Evolutionary conservation across 2,329 filamentous ascomycete genomes (phyloP).

Genomic region (Fusarium keratoplasticum): DNA sequence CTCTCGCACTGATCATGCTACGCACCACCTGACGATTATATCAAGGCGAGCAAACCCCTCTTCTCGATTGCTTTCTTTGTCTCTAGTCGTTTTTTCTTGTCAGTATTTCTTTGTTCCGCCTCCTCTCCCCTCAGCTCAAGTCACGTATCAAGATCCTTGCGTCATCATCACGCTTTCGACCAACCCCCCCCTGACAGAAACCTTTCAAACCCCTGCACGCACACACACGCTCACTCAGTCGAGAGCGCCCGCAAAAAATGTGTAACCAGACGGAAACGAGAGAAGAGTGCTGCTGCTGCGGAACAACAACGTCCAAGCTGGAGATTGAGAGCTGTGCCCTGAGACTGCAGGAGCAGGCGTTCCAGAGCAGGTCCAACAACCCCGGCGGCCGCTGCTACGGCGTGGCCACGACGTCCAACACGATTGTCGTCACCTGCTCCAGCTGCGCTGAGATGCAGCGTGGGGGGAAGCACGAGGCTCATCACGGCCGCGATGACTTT

Average conservation of each 20-base stretch:
- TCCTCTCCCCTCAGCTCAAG: neutral
- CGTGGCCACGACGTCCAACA: slow-evolving; percentile 29
- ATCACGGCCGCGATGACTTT: neutral
- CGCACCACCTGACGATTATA: slow-evolving; percentile 35
- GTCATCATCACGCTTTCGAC: neutral
- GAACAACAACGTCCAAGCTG: slow-evolving; percentile 6
- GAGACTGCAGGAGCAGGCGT: slow-evolving; percentile 15
- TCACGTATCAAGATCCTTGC: neutral
- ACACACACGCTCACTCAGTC: neutral
- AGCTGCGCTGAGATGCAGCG: slow-evolving; percentile 16
- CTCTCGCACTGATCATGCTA: slow-evolving; percentile 23
- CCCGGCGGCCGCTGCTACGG: slow-evolving; percentile 24
- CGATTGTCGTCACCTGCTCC: slow-evolving; percentile 16
- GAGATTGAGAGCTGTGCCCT: slow-evolving; percentile 25
- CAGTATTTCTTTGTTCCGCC: neutral
- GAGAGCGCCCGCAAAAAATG: slow-evolving; percentile 12
- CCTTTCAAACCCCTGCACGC: neutral
- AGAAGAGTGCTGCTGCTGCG: slow-evolving; percentile 28
- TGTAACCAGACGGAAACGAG: slow-evolving; percentile 31
- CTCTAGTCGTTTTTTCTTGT: neutral
- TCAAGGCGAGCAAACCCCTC: slow-evolving; percentile 18
- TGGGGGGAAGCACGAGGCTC: neutral
- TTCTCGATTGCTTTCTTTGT: neutral
- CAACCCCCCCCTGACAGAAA: neutral
- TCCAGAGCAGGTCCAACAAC: slow-evolving; percentile 15